These are phyloP conservation scores for Cladosporium cucumerinum DNA, from an alignment of 2,329 filamentous ascomycete genomes.

Conservation along the genomic window DNA sequence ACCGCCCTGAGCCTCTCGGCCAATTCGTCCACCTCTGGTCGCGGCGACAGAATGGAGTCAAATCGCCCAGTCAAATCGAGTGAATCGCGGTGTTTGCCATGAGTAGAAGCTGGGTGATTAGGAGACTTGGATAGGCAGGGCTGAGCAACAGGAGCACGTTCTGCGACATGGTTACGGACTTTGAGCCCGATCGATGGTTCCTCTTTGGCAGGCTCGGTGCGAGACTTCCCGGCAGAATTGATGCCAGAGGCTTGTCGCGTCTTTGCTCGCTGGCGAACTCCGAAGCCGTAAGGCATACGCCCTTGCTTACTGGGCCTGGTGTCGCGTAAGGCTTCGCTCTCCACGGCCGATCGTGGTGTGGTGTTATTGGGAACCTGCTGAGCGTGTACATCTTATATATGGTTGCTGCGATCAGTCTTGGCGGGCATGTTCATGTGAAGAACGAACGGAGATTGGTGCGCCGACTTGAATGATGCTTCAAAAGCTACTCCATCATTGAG, in stretches of 20 bases:
- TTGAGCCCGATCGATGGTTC: neutral
- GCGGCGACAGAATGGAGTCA: neutral
- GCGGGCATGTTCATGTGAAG: neutral
- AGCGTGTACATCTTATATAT: neutral
- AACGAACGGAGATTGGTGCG: neutral
- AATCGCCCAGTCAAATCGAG: neutral
- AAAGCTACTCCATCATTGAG: neutral
- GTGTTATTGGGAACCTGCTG: too few species aligned
- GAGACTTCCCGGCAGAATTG: neutral
- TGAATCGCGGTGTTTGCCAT: neutral
- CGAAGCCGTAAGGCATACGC: neutral
- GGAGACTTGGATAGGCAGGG: neutral
- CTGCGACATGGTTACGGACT: neutral
- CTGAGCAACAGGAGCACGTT: neutral
- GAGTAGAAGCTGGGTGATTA: neutral
- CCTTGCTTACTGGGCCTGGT: neutral
- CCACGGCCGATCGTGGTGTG: neutral
- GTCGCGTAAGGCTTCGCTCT: too few species aligned
- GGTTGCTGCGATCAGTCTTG: neutral
- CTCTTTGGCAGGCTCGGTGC: too few species aligned
- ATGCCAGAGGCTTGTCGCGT: too few species aligned
- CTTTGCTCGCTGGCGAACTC: neutral
- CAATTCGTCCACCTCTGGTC: neutral
- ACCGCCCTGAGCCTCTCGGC: neutral
- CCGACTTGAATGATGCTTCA: neutral